Evolutionary conservation across 169 alveolate genomes (phyloP), one percentile per base, ranked within the genome.

Genomic region (Plasmodium knowlesi): DNA sequence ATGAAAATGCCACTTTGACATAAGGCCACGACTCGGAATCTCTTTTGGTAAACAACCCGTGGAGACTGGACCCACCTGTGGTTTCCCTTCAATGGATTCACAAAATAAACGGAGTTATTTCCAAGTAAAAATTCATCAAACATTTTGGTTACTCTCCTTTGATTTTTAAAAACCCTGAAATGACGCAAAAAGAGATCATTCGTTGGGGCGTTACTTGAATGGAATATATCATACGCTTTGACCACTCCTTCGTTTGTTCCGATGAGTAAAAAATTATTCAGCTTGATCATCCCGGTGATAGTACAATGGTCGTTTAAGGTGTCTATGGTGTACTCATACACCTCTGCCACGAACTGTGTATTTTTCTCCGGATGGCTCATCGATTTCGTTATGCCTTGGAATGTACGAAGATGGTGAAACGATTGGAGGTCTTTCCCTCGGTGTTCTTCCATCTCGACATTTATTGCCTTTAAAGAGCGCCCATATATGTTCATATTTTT

Each of bases 71-170:
- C 9, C 19, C 39, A 37, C n/a, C 34, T 67, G n/a, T 12, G 30
- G 34, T 46, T 19, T 28, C 78, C 43, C 50, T 71, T 84, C 37
- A 46, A 14, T 12, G 84, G 22, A 19, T 79, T 76, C 32, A 88
- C 19, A 79, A 88, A 88, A 73, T 79, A 28, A 25, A 88, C 83
- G 34, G 78, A 79, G 5, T 14, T 50, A 57, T 88, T 78, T 30
- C 94, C 94, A 79, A 88, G n/a, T 37, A 88, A 14, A 79, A 88
- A 88, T 71, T 76, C 82, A 61, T 88, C 94, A 79, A 79, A 79
- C 28, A 37, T 53, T 37, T 78, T 78, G 41, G 34, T 79, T 34
- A 88, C 72, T 79, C 34, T 88, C 53, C 25, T 88, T 37, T 88
- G 94, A 67, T 22, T 88, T 88, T 88, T 88, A 61, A 67, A 88